Conservation (phyloP, 2,329 filamentous ascomycete species). For the Harringtonia aguacate region DNA sequence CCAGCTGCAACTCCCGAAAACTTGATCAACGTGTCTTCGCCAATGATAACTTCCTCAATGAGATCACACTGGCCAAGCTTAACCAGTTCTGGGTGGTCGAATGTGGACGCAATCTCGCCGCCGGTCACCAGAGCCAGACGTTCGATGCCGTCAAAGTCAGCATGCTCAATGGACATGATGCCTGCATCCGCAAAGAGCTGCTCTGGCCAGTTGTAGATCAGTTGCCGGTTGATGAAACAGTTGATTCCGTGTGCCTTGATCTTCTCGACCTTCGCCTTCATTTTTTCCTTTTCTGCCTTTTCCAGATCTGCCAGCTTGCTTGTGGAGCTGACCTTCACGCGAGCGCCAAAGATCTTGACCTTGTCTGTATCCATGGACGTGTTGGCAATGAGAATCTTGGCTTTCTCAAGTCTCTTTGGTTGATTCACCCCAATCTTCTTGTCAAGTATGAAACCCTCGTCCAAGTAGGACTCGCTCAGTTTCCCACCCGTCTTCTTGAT, state of each 20-base stretch:
- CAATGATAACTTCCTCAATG: constrained; percentile 97
- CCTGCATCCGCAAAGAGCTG: constrained; percentile 96
- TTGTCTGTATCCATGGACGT: constrained; percentile 99
- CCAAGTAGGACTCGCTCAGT: constrained; percentile 92
- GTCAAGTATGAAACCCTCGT: constrained; percentile 96
- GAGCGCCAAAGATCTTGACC: constrained; percentile 97
- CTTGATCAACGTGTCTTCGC: constrained; percentile 93
- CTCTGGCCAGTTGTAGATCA: constrained; percentile 99
- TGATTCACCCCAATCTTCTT: constrained; percentile 99
- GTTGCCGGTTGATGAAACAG: constrained; percentile 98
- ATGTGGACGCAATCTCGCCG: constrained; percentile 94
- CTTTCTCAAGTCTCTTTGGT: constrained; percentile 92
- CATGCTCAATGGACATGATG: constrained; percentile 97
- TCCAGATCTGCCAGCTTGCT: constrained; percentile 97
- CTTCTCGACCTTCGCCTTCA: constrained; percentile 97
- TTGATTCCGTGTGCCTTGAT: constrained; percentile 99
- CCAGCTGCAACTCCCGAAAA: constrained; percentile 94
- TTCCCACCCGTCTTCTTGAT: constrained; percentile 99
- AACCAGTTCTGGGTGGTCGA: constrained; percentile 94
- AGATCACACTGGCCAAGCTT: constrained; percentile 91
- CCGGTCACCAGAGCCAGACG: constrained; percentile 89
- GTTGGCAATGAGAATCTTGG: constrained; percentile 95
- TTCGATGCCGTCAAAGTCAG: constrained; percentile 97
- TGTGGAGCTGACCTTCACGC: constrained; percentile 92
- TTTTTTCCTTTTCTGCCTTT: constrained; percentile 97